Conservation (phyloP, 2,329 filamentous ascomycete species). For the Pseudogymnoascus sp. region DNA sequence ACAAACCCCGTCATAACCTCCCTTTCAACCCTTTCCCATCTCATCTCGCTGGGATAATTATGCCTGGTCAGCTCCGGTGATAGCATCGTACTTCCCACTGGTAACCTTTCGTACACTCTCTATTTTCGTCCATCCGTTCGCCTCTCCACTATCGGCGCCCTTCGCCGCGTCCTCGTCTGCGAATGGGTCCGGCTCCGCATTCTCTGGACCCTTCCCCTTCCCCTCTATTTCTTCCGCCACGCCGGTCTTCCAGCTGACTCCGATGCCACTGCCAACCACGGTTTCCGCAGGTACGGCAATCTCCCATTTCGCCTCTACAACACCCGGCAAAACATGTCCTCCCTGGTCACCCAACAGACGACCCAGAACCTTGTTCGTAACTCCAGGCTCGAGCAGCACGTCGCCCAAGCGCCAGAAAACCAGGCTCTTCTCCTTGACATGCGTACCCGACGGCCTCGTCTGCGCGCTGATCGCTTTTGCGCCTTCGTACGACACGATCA, state of each 20-base stretch:
- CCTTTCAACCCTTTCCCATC: neutral
- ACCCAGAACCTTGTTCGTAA: conserved; percentile 69
- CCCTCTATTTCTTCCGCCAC: conserved; percentile 27
- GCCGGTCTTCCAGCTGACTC: conserved; percentile 48
- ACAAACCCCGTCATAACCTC: neutral
- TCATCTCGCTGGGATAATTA: neutral
- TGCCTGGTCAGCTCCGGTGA: conserved; percentile 1
- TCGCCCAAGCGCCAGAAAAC: conserved; percentile 79
- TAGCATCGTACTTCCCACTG: conserved; percentile 68
- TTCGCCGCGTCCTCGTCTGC: conserved; percentile 50
- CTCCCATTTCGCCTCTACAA: conserved; percentile 81
- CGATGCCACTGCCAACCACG: conserved; percentile 57
- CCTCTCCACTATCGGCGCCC: conserved; percentile 36
- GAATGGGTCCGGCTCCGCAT: conserved; percentile 54
- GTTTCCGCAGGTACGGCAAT: conserved; percentile 32
- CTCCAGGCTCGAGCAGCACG: conserved; percentile 50
- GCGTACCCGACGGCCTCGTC: conserved; percentile 73
- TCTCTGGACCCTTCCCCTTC: conserved; percentile 45
- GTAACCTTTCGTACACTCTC: conserved; percentile 61
- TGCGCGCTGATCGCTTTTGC: conserved; percentile 60
- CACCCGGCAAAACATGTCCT: conserved; percentile 63
- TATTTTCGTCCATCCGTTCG: conserved; percentile 58
- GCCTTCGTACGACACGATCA: conserved; percentile 67
- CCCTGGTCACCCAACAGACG: conserved; percentile 69
- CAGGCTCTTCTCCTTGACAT: conserved; percentile 67